Evolutionary conservation across 495 filamentous ascomycete species (phyloP).

Genomic region (Halenospora varia): DNA sequence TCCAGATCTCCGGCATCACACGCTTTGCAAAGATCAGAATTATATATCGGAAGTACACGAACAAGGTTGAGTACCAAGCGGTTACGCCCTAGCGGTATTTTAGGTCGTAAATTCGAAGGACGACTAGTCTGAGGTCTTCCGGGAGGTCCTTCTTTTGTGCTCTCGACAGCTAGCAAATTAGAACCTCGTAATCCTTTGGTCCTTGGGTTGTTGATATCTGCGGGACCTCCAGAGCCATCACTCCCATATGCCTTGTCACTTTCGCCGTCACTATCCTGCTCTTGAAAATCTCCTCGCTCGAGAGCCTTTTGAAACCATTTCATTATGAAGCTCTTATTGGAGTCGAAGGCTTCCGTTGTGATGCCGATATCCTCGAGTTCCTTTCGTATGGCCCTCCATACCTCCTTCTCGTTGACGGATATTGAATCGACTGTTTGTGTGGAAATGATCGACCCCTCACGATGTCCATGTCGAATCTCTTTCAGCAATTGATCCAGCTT

Average conservation of each 20-base stretch:
- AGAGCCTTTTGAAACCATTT: constrained; percentile 32
- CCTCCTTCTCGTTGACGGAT: constrained; percentile 12
- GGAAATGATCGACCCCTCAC: constrained; percentile 5
- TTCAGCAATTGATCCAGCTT: constrained; percentile 2
- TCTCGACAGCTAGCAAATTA: too few species aligned
- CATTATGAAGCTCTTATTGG: constrained; percentile 35
- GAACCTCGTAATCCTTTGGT: background rate
- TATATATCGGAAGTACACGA: too few species aligned
- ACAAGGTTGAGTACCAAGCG: background rate
- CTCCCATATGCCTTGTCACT: background rate
- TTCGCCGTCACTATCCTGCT: background rate
- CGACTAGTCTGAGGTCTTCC: too few species aligned
- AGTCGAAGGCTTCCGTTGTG: constrained; percentile 34
- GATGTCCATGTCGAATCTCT: constrained; percentile 12
- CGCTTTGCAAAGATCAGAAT: background rate
- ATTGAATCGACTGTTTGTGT: constrained; percentile 16
- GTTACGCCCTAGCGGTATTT: background rate
- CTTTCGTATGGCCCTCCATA: constrained; percentile 10
- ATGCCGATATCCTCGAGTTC: constrained; percentile 7
- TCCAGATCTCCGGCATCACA: background rate
- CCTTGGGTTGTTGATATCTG: background rate
- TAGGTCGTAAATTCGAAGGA: background rate
- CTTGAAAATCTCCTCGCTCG: constrained; percentile 17
- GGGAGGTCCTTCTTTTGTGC: too few species aligned
- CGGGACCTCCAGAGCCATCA: background rate